Conservation (phyloP, 352 stramenopile genomes). For the Globisporangium canariense region DNA sequence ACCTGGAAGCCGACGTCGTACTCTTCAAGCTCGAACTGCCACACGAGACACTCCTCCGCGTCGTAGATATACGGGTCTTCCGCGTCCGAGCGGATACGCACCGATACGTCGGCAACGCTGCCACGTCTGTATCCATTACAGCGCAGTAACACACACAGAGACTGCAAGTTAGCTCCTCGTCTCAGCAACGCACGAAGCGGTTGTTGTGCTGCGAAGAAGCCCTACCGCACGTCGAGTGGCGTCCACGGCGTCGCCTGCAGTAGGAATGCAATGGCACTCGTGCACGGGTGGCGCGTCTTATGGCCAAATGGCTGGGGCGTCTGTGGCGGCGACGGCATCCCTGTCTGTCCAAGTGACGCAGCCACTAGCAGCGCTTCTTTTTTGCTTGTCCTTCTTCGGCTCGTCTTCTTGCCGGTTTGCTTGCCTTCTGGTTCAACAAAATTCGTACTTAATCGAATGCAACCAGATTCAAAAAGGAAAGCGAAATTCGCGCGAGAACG, state of each 20-base stretch:
- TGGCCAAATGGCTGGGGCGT: neutral
- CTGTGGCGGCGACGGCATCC: neutral
- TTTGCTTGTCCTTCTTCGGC: neutral
- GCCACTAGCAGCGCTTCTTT: neutral
- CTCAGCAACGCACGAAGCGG: neutral
- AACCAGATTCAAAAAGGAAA: too few relatives aligned
- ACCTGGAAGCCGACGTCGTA: slow-evolving; percentile 64
- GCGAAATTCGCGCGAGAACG: neutral
- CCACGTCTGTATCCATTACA: slow-evolving; percentile 29
- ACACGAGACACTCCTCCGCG: slow-evolving; percentile 39
- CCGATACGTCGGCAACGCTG: slow-evolving; percentile 41
- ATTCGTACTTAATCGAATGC: too few relatives aligned
- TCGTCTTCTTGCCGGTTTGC: neutral
- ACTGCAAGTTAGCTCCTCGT: neutral
- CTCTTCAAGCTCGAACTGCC: slow-evolving; percentile 62
- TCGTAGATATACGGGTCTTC: slow-evolving; percentile 16
- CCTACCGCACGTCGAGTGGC: slow-evolving; percentile 39
- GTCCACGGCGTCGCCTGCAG: slow-evolving; percentile 54
- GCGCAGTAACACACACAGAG: neutral
- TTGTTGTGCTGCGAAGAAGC: neutral
- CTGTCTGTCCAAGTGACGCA: neutral
- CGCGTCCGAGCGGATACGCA: slow-evolving; percentile 23
- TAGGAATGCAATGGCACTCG: slow-evolving; percentile 41
- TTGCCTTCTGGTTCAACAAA: neutral
- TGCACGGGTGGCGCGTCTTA: neutral